Evolutionary conservation across 352 stramenopile genomes (phyloP).

Genomic region (Phytophthora nicotianae): DNA sequence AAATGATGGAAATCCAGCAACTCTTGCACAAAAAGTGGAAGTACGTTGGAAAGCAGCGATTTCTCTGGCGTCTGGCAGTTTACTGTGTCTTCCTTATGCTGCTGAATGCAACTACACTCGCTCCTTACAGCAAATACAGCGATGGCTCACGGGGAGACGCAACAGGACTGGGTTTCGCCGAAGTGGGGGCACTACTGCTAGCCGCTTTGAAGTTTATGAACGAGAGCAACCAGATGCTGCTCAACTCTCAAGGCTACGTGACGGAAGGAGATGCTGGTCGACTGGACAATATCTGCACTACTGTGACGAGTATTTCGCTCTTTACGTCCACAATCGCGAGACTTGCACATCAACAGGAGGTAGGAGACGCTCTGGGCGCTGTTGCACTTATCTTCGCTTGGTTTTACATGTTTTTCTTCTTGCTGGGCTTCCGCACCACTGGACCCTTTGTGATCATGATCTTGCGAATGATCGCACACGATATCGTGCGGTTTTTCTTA

Average conservation of each 20-base stretch:
- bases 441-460: slow-evolving; percentile 78
- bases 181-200: slow-evolving; percentile 36
- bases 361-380: slow-evolving; percentile 49
- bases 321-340: slow-evolving; percentile 40
- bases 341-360: slow-evolving; percentile 21
- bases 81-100: slow-evolving; percentile 47
- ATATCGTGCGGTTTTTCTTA: slow-evolving; percentile 63
- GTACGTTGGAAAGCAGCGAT: slow-evolving; percentile 55
- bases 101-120: slow-evolving; percentile 56
- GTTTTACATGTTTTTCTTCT: slow-evolving; percentile 75
- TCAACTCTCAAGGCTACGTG: slow-evolving; percentile 48
- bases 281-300: slow-evolving; percentile 64
- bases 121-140: slow-evolving; percentile 42
- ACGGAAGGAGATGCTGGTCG: slow-evolving; percentile 48
- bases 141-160: slow-evolving; percentile 16
- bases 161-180: slow-evolving; percentile 38
- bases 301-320: slow-evolving; percentile 43
- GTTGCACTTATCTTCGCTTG: slow-evolving; percentile 60
- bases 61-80: slow-evolving; percentile 41
- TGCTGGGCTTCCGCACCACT: slow-evolving; percentile 63
- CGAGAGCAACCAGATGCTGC: slow-evolving; percentile 53
- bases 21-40: slow-evolving; percentile 72
- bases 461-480: slow-evolving; percentile 60
- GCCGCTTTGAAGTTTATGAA: slow-evolving; percentile 55
- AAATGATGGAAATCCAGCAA: slow-evolving; percentile 54